Evolutionary conservation across 2,329 filamentous ascomycete genomes (phyloP), one percentile per base, ranked within the genome.

Genomic region (Ceratocystis ficicola): DNA sequence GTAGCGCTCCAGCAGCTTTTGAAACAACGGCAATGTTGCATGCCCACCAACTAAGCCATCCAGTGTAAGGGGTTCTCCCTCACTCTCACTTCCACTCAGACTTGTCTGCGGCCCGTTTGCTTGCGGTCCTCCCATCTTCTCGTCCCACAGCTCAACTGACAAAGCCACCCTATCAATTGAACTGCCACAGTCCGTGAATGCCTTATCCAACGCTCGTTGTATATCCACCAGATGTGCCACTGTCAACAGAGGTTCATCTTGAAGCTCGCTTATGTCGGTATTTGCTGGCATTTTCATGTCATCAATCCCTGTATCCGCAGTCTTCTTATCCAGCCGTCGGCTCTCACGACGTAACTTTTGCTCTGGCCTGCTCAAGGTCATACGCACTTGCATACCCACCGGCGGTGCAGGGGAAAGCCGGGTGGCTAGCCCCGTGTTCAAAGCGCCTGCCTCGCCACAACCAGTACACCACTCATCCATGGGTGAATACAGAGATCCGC

Each of bases 11-110:
- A 28, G 44, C 44, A 63, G 28, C 20, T 46, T 44, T n/a, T 30
- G 44, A n/a, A 63, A 63, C 44, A 63, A n/a, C 44, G 62, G 20
- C 44, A 52, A 46, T n/a, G 62, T 12, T 12, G 44, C 28, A 41
- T 63, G 62, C 28, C 8, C 41, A 8, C 15, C 48, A 28, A 4
- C n/a, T 20, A 20, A 10, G 48, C 22, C 48, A 15, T 41, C 36
- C 12, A 41, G 36, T 12, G 36, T 41, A 41, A 41, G 36, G 36
- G 36, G 12, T 3, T 17, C 48, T 10, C 22, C 10, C 8, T 5
- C 28, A n/a, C 62, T 7, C 5, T 15, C 15, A 46, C 61, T 6
- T 12, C 10, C 25, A 10, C 17, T 12, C 8, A 2, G 1, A 15
- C 25, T 5, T 17, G 22, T 30, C 44, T 48, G n/a, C 20, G 0